Base-by-base conservation (phyloP, 805 yeast genomes). In the Candida pini region DNA sequence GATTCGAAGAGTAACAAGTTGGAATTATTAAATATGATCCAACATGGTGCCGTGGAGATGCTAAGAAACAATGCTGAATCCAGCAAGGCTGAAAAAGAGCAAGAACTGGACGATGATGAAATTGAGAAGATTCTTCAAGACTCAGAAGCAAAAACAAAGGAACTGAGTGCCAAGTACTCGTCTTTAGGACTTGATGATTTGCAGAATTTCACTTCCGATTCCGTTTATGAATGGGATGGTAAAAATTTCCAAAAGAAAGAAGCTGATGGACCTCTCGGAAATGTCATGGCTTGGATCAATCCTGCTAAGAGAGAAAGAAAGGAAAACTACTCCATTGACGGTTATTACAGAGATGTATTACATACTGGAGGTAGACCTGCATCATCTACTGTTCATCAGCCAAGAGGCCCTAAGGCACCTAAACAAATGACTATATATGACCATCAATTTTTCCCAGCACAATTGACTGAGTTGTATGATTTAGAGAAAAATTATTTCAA, bases 141-240 rank as follows among this genome's bases (percentile, higher is more conserved):
- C 22, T 81, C 89, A 4, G 86, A 81, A 51, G 58, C 60, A 30
- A 82, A 76, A 46, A 82, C 92, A 0, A 60, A 64, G 33, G 73
- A 77, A 43, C 61, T 84, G 46, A 75, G 76, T 47, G 62, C 70
- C 26, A 78, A 78, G 54, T 84, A 79, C 51, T 72, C 76, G 4
- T 70, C 78, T 31, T 63, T 84, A 31, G 85, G 88, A 30, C 64
- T 84, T 35, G 87, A 79, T 53, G 94, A 86, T 39, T 63, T 84
- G 42, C 92, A 84, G 50, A 81, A 79, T 52, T 83, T 81, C 53
- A 66, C 83, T 19, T 73, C 80, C 36, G 66, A 73, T 4, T 74
- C 81, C 3, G 89, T 86, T 10, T 84, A 84, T 58, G 90, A 84
- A 58, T 84, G 95, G 95, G 80, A 84, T 56, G 95, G 95, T 31